Base-by-base conservation (phyloP, 202 grass and related monocot genomes). In the Eragrostis tef region DNA sequence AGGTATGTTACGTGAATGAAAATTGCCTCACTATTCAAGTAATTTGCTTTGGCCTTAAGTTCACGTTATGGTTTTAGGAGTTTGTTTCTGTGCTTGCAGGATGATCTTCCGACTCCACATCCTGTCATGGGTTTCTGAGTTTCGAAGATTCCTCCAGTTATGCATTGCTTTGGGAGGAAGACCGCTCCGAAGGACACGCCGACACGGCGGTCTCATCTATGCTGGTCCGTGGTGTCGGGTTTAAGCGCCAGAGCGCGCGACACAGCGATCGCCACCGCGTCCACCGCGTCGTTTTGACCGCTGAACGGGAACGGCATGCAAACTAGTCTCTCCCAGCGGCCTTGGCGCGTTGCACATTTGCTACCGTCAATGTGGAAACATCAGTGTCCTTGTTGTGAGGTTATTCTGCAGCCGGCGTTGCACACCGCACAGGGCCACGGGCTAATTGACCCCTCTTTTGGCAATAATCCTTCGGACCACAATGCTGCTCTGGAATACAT, bases 101-200 rank as follows among this genome's bases (percentile, higher is more conserved):
- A n/a, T 63, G 49, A 58, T 39, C 27, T 79, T 68, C 43, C 13
- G 14, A 58, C 11, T 22, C 66, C 48, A 17, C 48, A 70, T 52
- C 0, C 43, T 10, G 13, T 54, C 19, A 2, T 56, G 47, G 17
- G 26, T 73, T 52, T 3, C 71, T 31, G 75, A 10, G 41, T 3
- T 24, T 73, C 11, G 42, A 26, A 15, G 59, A 80, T 22, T 64
- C 52, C 17, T 79, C 7, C 64, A 57, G 59, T 49, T 34, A 49
- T 34, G 22, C 16, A 48, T 72, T 52, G 43, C 25, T 20, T 78
- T 46, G 44, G 43, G 5, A 45, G 3, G 1, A 7, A 9, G 7
- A 17, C 50, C 6, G 50, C 50, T 6, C 50, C 19, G 50, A 53
- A 53, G 50, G 34, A 39, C 34, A 39, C 34, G 3, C 34, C 34